phyloP scores from a whole-genome alignment of 1,139 yeast genomes.

The Spencermartinsiella ligniputridi region DNA sequence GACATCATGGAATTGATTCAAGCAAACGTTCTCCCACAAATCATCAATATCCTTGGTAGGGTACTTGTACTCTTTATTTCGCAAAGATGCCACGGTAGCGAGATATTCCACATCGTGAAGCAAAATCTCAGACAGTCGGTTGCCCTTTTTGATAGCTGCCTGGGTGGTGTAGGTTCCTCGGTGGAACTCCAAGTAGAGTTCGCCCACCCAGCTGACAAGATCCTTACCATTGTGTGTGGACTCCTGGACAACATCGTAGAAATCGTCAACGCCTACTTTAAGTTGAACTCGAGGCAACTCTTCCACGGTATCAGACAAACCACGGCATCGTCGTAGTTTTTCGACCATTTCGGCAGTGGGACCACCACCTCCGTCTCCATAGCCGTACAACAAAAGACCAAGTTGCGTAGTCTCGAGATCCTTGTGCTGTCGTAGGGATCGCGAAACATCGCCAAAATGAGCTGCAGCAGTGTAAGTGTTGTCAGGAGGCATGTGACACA shows the following conservation, averaged over 20 bases:
- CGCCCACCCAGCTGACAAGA: slow-evolving; percentile 89
- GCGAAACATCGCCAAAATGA: slow-evolving; percentile 82
- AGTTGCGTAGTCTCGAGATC: slow-evolving; percentile 69
- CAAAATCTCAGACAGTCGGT: slow-evolving; percentile 72
- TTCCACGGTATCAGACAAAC: slow-evolving; percentile 75
- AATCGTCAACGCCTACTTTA: slow-evolving; percentile 74
- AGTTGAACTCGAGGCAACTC: slow-evolving; percentile 72
- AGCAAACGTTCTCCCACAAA: slow-evolving; percentile 82
- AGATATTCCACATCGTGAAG: slow-evolving; percentile 82
- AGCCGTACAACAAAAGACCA: slow-evolving; percentile 79
- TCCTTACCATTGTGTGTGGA: slow-evolving; percentile 60
- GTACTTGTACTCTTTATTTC: slow-evolving; percentile 50
- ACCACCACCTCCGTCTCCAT: slow-evolving; percentile 99
- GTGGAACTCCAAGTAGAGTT: slow-evolving; percentile 89
- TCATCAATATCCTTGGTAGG: slow-evolving; percentile 64
- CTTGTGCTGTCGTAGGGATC: slow-evolving; percentile 78
- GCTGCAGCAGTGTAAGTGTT: slow-evolving; percentile 93
- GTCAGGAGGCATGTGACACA: slow-evolving; percentile 97
- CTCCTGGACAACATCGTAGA: slow-evolving; percentile 61
- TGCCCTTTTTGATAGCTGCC: slow-evolving; percentile 74
- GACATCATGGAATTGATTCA: slow-evolving; percentile 96
- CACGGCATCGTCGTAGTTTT: slow-evolving; percentile 85
- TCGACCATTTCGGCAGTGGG: slow-evolving; percentile 93
- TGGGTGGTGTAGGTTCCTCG: slow-evolving; percentile 97
- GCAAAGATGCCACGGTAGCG: slow-evolving; percentile 70